A percentile compares a stretch with the other conserved stretches of the same genome.
phyloP scores from a whole-genome alignment of 2,329 filamentous ascomycete species.

The Helotiales sp. region DNA sequence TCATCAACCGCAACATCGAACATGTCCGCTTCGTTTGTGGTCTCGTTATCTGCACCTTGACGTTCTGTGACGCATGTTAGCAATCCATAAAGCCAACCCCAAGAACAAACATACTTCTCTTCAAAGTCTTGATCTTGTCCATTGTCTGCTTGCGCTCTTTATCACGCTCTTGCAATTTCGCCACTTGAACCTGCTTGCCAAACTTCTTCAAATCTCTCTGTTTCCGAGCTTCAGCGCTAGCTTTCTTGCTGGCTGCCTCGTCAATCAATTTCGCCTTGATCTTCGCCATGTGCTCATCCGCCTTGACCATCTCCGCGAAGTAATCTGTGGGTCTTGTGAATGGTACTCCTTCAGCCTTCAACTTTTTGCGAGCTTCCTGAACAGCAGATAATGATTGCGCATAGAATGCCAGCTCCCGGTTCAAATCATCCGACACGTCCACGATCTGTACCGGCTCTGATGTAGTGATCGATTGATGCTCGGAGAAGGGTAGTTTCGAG shows the following conservation, averaged over 20 bases:
- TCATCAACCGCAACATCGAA: conserved; percentile 87
- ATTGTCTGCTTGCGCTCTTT: conserved; percentile 91
- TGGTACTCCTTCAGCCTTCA: conserved; percentile 79
- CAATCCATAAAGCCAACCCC: conserved; percentile 5
- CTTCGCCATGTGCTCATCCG: conserved; percentile 96
- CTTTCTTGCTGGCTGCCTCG: conserved; percentile 89
- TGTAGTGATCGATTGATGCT: conserved; percentile 77
- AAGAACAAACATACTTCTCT: conserved; percentile 74
- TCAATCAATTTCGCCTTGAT: conserved; percentile 92
- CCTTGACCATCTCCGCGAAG: conserved; percentile 99
- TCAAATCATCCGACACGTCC: conserved; percentile 88
- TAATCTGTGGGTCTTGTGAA: conserved; percentile 93
- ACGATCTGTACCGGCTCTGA: conserved; percentile 68
- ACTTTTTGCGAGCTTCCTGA: conserved; percentile 66
- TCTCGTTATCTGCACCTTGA: conserved; percentile 61
- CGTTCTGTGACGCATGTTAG: conserved; percentile 63
- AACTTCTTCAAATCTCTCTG: conserved; percentile 98
- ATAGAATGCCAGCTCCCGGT: conserved; percentile 91
- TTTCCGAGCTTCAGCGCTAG: conserved; percentile 84
- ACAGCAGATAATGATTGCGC: conserved; percentile 82
- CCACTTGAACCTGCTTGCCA: conserved; percentile 95
- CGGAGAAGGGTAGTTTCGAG: conserved; percentile 72
- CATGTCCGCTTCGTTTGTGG: conserved; percentile 76
- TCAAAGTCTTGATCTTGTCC: conserved; percentile 92
- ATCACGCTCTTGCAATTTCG: conserved; percentile 89